Evolutionary conservation across 306 rosid genomes (phyloP).

Genomic region (Cyamopsis tetragonoloba): DNA sequence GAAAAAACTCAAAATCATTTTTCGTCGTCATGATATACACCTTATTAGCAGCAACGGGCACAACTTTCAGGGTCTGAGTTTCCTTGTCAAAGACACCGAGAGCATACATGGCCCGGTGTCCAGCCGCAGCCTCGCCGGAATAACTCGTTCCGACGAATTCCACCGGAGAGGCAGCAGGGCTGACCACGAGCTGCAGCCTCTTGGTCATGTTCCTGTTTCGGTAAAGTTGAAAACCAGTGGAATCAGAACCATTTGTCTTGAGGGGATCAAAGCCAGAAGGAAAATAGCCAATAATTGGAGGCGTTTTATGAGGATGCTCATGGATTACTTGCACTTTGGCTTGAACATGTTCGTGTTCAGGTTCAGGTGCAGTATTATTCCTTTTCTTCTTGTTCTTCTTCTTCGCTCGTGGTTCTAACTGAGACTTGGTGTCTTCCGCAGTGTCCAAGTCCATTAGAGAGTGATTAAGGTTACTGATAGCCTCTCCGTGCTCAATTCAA

Average conservation of each 20-base stretch:
- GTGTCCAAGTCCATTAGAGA: slow-evolving; percentile 58
- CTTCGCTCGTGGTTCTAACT: slow-evolving; percentile 6
- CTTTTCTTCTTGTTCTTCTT: slow-evolving; percentile 36
- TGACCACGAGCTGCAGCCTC: slow-evolving; percentile 71
- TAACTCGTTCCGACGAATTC: slow-evolving; percentile 82
- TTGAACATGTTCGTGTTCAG: background rate
- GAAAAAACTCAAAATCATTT: background rate
- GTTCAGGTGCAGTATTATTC: background rate
- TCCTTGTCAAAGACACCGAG: slow-evolving; percentile 86
- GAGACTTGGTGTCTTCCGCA: slow-evolving; percentile 24
- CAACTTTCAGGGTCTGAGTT: slow-evolving; percentile 48
- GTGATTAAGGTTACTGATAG: too few relatives aligned
- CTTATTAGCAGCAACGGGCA: slow-evolving; percentile 66
- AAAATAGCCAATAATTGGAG: slow-evolving; percentile 75
- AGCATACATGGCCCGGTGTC: slow-evolving; percentile 49
- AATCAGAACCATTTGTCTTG: background rate
- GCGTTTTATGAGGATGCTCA: slow-evolving; percentile 36
- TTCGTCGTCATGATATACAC: slow-evolving; percentile 29
- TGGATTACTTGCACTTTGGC: slow-evolving; percentile 47
- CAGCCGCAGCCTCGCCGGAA: slow-evolving; percentile 67
- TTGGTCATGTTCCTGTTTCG: slow-evolving; percentile 41
- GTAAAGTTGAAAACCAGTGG: slow-evolving; percentile 38
- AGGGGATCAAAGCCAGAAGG: slow-evolving; percentile 74
- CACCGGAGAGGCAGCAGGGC: slow-evolving; percentile 49
- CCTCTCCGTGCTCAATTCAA: too few relatives aligned